These are phyloP conservation scores for Penicillium angulare DNA, from an alignment of 495 filamentous ascomycete species.

Conservation along the genomic window DNA sequence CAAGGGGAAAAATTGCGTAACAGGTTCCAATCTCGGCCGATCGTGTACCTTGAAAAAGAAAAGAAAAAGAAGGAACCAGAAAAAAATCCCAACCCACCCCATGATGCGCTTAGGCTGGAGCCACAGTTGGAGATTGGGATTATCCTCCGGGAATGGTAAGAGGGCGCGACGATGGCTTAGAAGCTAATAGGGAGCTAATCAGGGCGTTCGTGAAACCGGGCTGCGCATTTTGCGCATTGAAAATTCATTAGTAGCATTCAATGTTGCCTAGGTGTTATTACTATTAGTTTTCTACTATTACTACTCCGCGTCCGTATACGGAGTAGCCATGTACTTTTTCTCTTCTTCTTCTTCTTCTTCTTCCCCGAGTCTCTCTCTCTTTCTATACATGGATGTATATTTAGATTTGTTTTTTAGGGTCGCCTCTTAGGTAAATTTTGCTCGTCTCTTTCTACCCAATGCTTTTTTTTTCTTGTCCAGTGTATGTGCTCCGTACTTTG, in stretches of 20 bases:
- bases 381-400: too few species aligned
- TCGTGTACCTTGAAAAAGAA: conserved; percentile 1
- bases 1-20: conserved; percentile 14
- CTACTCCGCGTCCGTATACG: too few species aligned
- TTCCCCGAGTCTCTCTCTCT: too few species aligned
- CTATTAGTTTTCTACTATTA: too few species aligned
- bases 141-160: neutral
- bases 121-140: neutral
- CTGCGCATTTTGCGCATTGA: neutral
- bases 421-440: too few species aligned
- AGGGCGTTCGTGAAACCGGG: conserved; percentile 1
- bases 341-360: too few species aligned
- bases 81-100: neutral
- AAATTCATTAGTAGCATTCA: too few species aligned
- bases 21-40: conserved; percentile 13
- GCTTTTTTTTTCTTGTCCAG: conserved; percentile 2
- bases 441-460: too few species aligned
- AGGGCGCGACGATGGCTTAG: neutral
- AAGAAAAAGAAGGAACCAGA: neutral
- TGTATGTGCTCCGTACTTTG: neutral
- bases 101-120: conserved; percentile 9
- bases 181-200: neutral
- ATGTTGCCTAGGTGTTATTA: too few species aligned
- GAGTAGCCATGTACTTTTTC: too few species aligned
- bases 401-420: too few species aligned